Evolutionary conservation across 1,284 basidiomycete genomes (phyloP).

Genomic region (Ganoderma leucocontextum): DNA sequence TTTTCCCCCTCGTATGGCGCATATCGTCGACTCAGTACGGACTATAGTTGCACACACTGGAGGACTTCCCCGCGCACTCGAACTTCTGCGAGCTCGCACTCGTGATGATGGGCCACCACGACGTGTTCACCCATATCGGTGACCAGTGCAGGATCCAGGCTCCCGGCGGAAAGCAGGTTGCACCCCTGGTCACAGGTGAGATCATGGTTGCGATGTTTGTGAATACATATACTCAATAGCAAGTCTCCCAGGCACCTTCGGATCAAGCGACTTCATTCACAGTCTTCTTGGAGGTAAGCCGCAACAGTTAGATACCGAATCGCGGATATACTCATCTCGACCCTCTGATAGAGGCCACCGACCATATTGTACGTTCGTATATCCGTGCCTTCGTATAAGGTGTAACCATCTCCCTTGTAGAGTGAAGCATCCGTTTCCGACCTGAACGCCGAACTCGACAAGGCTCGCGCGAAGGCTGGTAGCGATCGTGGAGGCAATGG

Average conservation of each 20-base stretch:
- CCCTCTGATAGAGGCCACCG: slow-evolving; percentile 64
- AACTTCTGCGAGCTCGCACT: slow-evolving; percentile 89
- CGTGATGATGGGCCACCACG: slow-evolving; percentile 73
- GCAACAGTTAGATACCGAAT: neutral
- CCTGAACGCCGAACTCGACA: slow-evolving; percentile 81
- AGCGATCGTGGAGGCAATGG: slow-evolving; percentile 47
- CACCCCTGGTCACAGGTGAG: slow-evolving; percentile 87
- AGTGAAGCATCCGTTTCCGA: slow-evolving; percentile 83
- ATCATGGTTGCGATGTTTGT: neutral
- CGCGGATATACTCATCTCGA: slow-evolving; percentile 15
- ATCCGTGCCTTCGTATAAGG: too few species aligned
- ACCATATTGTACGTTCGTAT: slow-evolving; percentile 62
- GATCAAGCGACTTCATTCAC: slow-evolving; percentile 87
- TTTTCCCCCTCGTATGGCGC: neutral
- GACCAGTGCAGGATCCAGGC: slow-evolving; percentile 82
- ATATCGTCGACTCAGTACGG: neutral
- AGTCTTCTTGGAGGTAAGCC: slow-evolving; percentile 73
- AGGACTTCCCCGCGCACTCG: slow-evolving; percentile 91
- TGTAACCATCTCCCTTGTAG: slow-evolving; percentile 31
- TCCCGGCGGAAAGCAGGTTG: slow-evolving; percentile 79
- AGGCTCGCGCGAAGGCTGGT: slow-evolving; percentile 64
- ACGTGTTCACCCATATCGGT: slow-evolving; percentile 93
- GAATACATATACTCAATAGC: neutral
- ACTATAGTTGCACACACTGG: slow-evolving; percentile 78
- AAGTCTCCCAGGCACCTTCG: slow-evolving; percentile 71